These are phyloP conservation scores for Casaregolazyma lundiana DNA, from an alignment of 1,139 yeast species.

Conservation along the genomic window DNA sequence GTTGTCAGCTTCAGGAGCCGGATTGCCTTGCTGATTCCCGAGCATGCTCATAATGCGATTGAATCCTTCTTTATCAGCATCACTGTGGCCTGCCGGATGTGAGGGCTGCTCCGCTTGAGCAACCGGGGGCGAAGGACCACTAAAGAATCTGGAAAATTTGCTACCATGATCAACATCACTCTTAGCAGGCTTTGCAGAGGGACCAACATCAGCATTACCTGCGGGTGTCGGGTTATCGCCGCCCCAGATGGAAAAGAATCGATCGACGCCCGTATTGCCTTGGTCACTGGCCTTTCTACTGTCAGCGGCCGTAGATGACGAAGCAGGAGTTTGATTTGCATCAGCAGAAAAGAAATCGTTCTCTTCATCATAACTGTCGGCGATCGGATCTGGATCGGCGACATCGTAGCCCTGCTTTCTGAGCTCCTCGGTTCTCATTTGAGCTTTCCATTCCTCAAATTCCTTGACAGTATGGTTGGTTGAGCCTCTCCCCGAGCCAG, in stretches of 20 bases:
- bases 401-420: conserved; percentile 22
- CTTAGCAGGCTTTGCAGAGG: conserved; percentile 2
- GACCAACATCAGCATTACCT: background rate
- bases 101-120: conserved; percentile 9
- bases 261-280: conserved; percentile 22
- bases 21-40: conserved; percentile 18
- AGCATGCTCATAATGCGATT: conserved; percentile 34
- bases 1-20: conserved; percentile 11
- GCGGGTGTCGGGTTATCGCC: conserved; percentile 6
- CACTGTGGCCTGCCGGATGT: conserved; percentile 14
- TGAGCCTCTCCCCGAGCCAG: conserved; percentile 3
- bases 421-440: conserved; percentile 26
- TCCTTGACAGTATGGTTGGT: conserved; percentile 23
- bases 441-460: conserved; percentile 32
- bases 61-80: conserved; percentile 32
- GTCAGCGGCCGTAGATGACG: conserved; percentile 7
- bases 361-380: background rate
- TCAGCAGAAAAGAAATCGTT: conserved; percentile 7
- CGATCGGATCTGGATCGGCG: conserved; percentile 9
- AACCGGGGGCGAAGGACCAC: conserved; percentile 7
- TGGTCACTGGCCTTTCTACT: conserved; percentile 8
- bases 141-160: conserved; percentile 27
- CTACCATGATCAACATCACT: conserved; percentile 19
- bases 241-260: conserved; percentile 27
- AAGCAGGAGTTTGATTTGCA: background rate